A percentile compares a stretch with the other conserved stretches of the same genome.
Conservation (phyloP, 169 alveolate genomes). For the Theileria annulata region DNA sequence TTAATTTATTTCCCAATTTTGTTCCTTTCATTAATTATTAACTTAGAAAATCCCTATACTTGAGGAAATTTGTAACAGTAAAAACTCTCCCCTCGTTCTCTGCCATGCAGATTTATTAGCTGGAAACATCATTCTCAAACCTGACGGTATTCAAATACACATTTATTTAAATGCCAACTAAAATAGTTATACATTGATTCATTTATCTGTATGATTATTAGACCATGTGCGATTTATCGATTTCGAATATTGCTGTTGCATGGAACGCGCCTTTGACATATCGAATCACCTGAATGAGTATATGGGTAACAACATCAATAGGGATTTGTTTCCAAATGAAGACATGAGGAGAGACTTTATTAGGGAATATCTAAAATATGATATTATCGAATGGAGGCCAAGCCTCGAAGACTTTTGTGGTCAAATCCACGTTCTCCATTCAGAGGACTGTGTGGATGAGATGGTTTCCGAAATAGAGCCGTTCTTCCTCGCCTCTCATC, state of each 20-base stretch:
- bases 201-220: neutral
- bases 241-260: slow-evolving; percentile 75
- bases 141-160: neutral
- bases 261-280: slow-evolving; percentile 80
- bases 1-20: neutral
- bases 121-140: slow-evolving; percentile 64
- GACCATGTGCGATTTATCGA: slow-evolving; percentile 65
- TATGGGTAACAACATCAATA: slow-evolving; percentile 65
- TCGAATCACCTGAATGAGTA: slow-evolving; percentile 76
- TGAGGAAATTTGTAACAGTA: slow-evolving; percentile 56
- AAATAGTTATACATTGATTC: neutral
- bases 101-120: slow-evolving; percentile 75
- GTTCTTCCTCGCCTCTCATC: slow-evolving; percentile 69
- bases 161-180: neutral
- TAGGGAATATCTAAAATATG: slow-evolving; percentile 35
- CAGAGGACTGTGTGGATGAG: slow-evolving; percentile 25
- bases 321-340: slow-evolving; percentile 60
- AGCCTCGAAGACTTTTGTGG: slow-evolving; percentile 10
- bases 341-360: slow-evolving; percentile 65
- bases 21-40: neutral
- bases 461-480: slow-evolving; percentile 72
- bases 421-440: neutral
- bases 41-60: slow-evolving; percentile 45
- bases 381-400: slow-evolving; percentile 5
- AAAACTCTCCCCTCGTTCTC: slow-evolving; percentile 73